These are phyloP conservation scores for Nakataea oryzae DNA, from an alignment of 2,329 filamentous ascomycete genomes.

Conservation along the genomic window DNA sequence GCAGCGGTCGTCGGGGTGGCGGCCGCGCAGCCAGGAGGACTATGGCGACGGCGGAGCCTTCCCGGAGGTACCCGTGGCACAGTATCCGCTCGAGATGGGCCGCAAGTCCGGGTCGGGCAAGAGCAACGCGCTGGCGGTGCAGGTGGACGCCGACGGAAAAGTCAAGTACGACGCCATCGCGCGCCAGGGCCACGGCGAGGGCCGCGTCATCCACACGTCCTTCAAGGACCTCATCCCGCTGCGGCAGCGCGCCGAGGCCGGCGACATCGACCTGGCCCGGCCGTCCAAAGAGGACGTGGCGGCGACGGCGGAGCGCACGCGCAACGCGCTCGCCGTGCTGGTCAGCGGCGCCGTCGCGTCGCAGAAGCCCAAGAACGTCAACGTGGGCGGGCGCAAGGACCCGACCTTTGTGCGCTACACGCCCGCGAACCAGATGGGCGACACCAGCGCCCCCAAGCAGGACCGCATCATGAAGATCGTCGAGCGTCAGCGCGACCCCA, in stretches of 20 bases:
- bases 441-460: conserved; percentile 64
- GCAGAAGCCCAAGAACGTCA: conserved; percentile 93
- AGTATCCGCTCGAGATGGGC: conserved; percentile 95
- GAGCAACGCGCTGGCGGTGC: conserved; percentile 84
- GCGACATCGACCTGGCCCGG: conserved; percentile 77
- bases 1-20: conserved; percentile 71
- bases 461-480: conserved; percentile 99
- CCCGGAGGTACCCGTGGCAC: conserved; percentile 84
- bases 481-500: conserved; percentile 82
- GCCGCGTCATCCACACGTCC: conserved; percentile 80
- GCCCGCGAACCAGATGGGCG: conserved; percentile 93
- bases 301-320: conserved; percentile 78
- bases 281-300: conserved; percentile 78
- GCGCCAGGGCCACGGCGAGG: conserved; percentile 73
- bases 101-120: conserved; percentile 55
- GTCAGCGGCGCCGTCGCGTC: conserved; percentile 79
- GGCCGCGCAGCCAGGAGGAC: conserved; percentile 78
- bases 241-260: conserved; percentile 83
- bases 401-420: conserved; percentile 94
- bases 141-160: conserved; percentile 84
- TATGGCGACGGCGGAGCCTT: conserved; percentile 96
- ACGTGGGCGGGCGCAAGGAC: conserved; percentile 67
- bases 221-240: conserved; percentile 97
- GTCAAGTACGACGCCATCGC: conserved; percentile 96
- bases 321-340: conserved; percentile 70